Evolutionary conservation across 2,329 filamentous ascomycete species (phyloP).

Genomic region (Pyrenochaeta sp.): DNA sequence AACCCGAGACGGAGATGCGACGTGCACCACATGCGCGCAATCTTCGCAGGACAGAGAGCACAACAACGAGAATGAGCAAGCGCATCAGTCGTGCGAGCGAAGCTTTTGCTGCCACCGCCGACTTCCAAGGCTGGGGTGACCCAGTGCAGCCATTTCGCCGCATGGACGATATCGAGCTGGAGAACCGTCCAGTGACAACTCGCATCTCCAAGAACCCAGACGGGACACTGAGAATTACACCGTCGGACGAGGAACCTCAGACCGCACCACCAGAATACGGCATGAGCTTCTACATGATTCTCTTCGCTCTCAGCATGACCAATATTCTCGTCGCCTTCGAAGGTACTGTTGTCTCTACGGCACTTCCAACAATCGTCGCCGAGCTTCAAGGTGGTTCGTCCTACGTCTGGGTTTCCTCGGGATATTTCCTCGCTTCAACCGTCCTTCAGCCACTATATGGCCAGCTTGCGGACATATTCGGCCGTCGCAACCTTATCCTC

Average conservation of each 20-base stretch:
- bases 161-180: slow-evolving; percentile 4
- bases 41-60: slow-evolving; percentile 3
- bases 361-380: slow-evolving; percentile 44
- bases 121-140: slow-evolving; percentile 5
- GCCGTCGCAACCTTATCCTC: slow-evolving; percentile 49
- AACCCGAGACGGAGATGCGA: not conserved
- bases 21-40: not conserved
- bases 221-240: slow-evolving; percentile 1
- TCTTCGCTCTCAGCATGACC: slow-evolving; percentile 7
- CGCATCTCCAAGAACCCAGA: slow-evolving; percentile 5
- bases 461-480: slow-evolving; percentile 59
- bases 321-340: slow-evolving; percentile 6
- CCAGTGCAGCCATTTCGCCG: slow-evolving; percentile 4
- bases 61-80: slow-evolving; percentile 2
- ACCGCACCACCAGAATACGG: not conserved
- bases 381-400: slow-evolving; percentile 30
- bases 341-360: slow-evolving; percentile 29
- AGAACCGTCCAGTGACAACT: slow-evolving; percentile 2
- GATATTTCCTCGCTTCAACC: slow-evolving; percentile 44
- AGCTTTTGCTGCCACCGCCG: slow-evolving; percentile 2
- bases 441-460: slow-evolving; percentile 58
- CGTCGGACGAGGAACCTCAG: not conserved
- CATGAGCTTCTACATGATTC: slow-evolving; percentile 3
- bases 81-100: slow-evolving; percentile 4
- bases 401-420: slow-evolving; percentile 49